Base-by-base conservation (phyloP, 2,329 filamentous ascomycete species). In the Periconia digitata region DNA sequence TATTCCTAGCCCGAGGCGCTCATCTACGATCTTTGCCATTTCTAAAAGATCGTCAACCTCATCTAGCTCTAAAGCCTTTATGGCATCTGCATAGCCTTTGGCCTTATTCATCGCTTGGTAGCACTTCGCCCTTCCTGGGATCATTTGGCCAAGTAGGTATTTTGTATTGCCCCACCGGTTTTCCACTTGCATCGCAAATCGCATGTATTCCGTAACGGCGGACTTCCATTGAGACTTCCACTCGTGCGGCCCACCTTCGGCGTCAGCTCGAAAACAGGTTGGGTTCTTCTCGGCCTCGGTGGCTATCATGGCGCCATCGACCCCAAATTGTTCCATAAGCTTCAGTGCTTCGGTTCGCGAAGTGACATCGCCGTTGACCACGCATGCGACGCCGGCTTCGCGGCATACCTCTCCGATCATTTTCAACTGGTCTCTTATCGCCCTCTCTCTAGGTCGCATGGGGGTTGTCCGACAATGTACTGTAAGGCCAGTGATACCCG, bases 221-320 rank as follows among this genome's bases (percentile, higher is more conserved):
- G 92, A 85, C 50, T 79, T 75, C 92, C 92, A 97, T 1, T 81
- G 76, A 0, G 83, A 80, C 27, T 85, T 61, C 65, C 68, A 70
- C 41, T 67, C 67, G 37, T 67, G 62, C 3, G 66, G 66, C 1
- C 89, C 90, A 10, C 90, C 91, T 35, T 89, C 82, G 1, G 78
- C 81, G 32, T 81, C 73, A 1, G 80, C 70, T 34, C 88, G 82
- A 76, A 99, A 99, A 63, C 89, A 92, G 56, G 89, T 95, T 3
- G 91, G 84, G 66, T 99, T 99, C 55, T 86, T 83, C 76, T 99
- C 94, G 1, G 94, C 94, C 3, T 90, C 82, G 3, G 90, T 94
- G 8, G 94, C 94, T 62, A 99, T 97, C 94, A 99, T 99, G 51
- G 90, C 94, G 6, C 92, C 92, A 64, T 97, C 92, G 6, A 88